Percentiles rank a stretch among this genome's conserved stretches.
Conservation (phyloP, 2,329 filamentous ascomycete genomes). For the Fusarium solani-melongenae region DNA sequence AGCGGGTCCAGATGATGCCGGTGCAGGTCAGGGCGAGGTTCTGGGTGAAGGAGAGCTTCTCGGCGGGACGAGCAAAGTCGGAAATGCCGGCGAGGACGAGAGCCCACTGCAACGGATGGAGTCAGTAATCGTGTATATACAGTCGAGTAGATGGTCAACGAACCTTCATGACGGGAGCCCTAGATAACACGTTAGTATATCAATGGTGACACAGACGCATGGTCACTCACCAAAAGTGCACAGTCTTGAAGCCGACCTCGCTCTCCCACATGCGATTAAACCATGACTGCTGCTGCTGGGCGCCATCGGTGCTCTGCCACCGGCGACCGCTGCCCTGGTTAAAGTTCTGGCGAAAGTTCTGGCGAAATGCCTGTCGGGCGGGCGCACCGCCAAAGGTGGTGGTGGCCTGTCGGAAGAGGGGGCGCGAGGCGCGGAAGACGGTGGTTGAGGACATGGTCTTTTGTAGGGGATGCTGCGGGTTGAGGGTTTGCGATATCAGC, state of each 20-base stretch:
- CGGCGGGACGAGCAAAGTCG: constrained; percentile 90
- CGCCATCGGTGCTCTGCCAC: constrained; percentile 76
- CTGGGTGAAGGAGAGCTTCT: constrained; percentile 92
- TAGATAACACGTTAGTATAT: constrained; percentile 50
- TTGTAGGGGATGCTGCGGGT: neutral
- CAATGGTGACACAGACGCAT: neutral
- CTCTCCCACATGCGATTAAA: constrained; percentile 87
- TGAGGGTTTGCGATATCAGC: constrained; percentile 7
- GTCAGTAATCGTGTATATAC: constrained; percentile 22
- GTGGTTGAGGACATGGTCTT: constrained; percentile 57
- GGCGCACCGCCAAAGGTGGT: constrained; percentile 63
- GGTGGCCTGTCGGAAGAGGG: constrained; percentile 65
- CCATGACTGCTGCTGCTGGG: constrained; percentile 59
- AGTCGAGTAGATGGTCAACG: constrained; percentile 28
- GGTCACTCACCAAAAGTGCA: constrained; percentile 88
- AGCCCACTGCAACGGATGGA: constrained; percentile 73
- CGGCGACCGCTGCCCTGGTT: constrained; percentile 58
- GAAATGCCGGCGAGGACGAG: constrained; percentile 92
- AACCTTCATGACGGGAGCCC: constrained; percentile 92
- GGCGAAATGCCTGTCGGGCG: constrained; percentile 66
- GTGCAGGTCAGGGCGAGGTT: constrained; percentile 91
- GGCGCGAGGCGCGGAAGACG: constrained; percentile 66
- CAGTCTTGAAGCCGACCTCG: constrained; percentile 86
- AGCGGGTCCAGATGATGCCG: constrained; percentile 96
- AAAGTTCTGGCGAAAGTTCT: constrained; percentile 55